Evolutionary conservation across 352 stramenopile species (phyloP).

Genomic region (Globisporangium spiculum): DNA sequence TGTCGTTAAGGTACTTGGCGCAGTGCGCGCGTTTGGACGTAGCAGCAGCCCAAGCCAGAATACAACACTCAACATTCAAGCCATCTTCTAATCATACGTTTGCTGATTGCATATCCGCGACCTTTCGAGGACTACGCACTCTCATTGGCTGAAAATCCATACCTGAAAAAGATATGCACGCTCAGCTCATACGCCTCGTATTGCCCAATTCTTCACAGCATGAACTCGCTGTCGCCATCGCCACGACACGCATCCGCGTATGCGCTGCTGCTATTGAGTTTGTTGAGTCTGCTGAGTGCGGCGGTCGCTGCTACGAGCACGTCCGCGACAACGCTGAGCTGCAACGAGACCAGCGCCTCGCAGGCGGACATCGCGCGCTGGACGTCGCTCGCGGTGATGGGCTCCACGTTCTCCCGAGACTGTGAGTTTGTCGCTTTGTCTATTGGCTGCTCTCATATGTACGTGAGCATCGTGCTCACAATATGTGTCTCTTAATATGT

Average conservation of each 20-base stretch:
- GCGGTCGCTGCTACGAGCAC: not conserved
- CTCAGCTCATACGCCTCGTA: too few species aligned
- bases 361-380: slow-evolving; percentile 49
- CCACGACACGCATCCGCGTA: not conserved
- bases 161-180: not conserved
- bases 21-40: not conserved
- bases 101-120: not conserved
- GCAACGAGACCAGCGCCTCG: slow-evolving; percentile 43
- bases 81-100: not conserved
- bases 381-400: slow-evolving; percentile 34
- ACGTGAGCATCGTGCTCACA: too few species aligned
- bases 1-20: not conserved
- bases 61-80: not conserved
- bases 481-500: not conserved
- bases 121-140: slow-evolving; percentile 8
- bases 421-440: slow-evolving; percentile 29
- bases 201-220: too few species aligned
- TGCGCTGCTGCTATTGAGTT: not conserved
- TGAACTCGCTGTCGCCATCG: not conserved
- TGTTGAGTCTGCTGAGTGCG: not conserved
- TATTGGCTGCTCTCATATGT: not conserved
- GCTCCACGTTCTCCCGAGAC: slow-evolving; percentile 62
- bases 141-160: not conserved
- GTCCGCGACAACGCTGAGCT: slow-evolving; percentile 29
- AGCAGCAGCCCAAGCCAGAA: not conserved